phyloP scores from a whole-genome alignment of 2,329 filamentous ascomycete genomes.

The Pestalotiopsis fici region DNA sequence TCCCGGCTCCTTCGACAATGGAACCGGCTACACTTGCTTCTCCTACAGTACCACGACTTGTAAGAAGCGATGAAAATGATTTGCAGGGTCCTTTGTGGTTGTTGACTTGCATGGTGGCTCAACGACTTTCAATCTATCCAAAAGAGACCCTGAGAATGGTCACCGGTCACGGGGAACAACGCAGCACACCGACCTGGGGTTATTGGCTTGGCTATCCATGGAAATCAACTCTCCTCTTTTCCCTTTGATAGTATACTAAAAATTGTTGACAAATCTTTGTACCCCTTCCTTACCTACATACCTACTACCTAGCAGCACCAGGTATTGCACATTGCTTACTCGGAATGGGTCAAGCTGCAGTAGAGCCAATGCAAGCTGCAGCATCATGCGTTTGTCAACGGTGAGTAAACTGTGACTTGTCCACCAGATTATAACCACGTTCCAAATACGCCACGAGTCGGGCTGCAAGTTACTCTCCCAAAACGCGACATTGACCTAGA shows the following conservation, averaged over 20 bases:
- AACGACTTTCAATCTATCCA: neutral
- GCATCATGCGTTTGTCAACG: neutral
- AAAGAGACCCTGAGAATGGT: neutral
- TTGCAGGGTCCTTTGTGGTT: neutral
- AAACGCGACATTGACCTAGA: neutral
- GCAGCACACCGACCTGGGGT: neutral
- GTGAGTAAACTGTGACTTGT: neutral
- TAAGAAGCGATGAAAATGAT: neutral
- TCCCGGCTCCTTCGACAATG: neutral
- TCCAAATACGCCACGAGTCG: neutral
- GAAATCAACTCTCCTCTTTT: neutral
- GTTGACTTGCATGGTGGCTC: neutral
- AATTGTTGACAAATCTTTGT: neutral
- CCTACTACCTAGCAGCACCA: too few species aligned
- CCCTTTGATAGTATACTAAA: too few species aligned
- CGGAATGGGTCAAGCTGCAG: neutral
- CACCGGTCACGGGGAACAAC: neutral
- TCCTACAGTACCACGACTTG: neutral
- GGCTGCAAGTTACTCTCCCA: neutral
- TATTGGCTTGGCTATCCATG: neutral
- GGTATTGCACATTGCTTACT: neutral
- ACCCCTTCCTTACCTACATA: too few species aligned
- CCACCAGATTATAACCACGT: neutral
- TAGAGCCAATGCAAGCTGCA: neutral
- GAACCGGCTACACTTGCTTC: neutral